Evolutionary conservation across 805 yeast genomes (phyloP), one percentile per base, ranked within the genome.

Genomic region (Torulaspora gathmanii): DNA sequence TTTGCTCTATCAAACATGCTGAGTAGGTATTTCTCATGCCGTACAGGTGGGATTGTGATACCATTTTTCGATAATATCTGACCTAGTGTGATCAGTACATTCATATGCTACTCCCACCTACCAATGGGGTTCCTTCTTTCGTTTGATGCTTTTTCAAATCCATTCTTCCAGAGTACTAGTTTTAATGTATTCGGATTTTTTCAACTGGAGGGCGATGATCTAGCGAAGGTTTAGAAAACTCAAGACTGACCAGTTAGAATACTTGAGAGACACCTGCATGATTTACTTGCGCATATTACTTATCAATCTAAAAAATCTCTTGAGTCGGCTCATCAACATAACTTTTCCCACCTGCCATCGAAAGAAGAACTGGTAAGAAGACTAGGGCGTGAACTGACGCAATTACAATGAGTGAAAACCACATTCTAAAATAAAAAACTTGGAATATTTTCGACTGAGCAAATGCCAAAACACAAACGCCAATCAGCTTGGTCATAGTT

Each of bases 381-480:
- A 86, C 73, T 42, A 91, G 71, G 3, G 93, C 78, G 62, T 91
- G 97, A 1, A 84, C 52, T 0, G 90, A 79, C 1, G 95, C 96
- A 45, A 86, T 70, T 1, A 84, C 50, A 7, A 91, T 83, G 48
- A 91, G 71, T 0, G 89, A 72, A 10, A 86, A 67, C 98, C 98
- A 91, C 96, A 91, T 90, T 49, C 95, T 70, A 72, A 91, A 91
- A 63, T 93, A 91, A 65, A 87, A 91, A 1, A 91, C 78, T 54
- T 88, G 95, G 64, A 91, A 93, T 25, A 91, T 90, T 63, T 84
- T 81, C 15, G 96, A 86, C 51, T 78, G 71, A 0, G 98, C 87
- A 63, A 90, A 89, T 4, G 95, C 95, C 30, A 91, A 69, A 9
- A 91, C 95, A 20, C 74, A 65, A 1, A 91, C 88, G 1, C 99